Evolutionary conservation across 2,329 filamentous ascomycete genomes (phyloP), one percentile per base, ranked within the genome.

Genomic region (Pseudocercospora ulei): DNA sequence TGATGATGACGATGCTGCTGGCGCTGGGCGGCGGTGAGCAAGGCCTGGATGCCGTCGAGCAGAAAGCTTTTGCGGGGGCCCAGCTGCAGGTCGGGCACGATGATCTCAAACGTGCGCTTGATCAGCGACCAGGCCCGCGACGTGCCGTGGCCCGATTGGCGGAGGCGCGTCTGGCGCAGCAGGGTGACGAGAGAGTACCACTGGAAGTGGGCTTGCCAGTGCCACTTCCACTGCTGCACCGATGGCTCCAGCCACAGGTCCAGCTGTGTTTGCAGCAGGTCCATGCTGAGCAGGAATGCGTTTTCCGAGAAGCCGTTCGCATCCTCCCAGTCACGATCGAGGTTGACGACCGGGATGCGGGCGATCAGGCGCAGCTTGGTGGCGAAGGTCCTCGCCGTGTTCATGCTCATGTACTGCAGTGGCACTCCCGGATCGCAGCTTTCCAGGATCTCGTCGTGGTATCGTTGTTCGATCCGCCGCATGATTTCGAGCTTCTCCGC

Each of bases 221-320:
- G 51, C 52, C 52, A 55, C 16, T 43, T 44, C 52, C 52, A 55
- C 20, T 45, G 50, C 24, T 49, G 51, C 6, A 55, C 39, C 16
- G 44, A 41, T 7, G 52, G 51, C 29, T 53, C 51, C 7, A 39
- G 47, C 48, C 50, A 52, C 14, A 55, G 25, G 26, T 53, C 51
- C 4, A 55, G 38, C 28, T 55, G 51, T 5, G 52, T 44, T 28
- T 52, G 43, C 12, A 53, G 41, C 13, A 55, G 35, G 20, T 50
- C 39, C 43, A 48, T 48, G 28, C 49, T 50, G 11, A 51, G 43
- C 27, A 48, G 33, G 35, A 53, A 55, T 1, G 46, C 46, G 18
- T 52, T 52, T 18, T 52, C 51, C 7, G 49, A 51, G 28, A 47
- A 51, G 12, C 44, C 49, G 35, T 46, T 43, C 1, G 38, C 20